Base-by-base conservation (phyloP, 495 filamentous ascomycete genomes). In the Aspergillus conjunctus region DNA sequence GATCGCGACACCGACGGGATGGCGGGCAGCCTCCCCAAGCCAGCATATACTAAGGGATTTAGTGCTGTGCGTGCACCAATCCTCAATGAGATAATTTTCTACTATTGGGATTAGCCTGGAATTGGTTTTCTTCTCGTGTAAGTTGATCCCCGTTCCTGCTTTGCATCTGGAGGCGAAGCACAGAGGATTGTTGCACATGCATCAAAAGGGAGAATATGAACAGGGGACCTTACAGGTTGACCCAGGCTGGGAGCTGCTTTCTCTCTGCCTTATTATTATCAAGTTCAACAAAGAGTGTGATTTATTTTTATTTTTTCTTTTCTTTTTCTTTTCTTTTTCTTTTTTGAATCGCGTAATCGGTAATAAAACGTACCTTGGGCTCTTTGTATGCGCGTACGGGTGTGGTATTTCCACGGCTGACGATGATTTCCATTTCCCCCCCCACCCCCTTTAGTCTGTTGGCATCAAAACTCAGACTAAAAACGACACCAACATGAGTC, bases 71-170 rank as follows among this genome's bases (percentile, higher is more conserved):
- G 15, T 41, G 37, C 37, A 41, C 37, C 37, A 41, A 41, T 41
- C 37, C n/a, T 48, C 44, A 9, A 17, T n/a, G 12, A 17, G 18
- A 48, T 18, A 48, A 17, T 11, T 48, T 22, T 48, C 14, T 54
- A 54, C 58, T 60, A 49, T 54, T 54, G 51, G 58, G n/a, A n/a
- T 44, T 60, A 49, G 58, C 15, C 57, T 53, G 57, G 49, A 34
- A 37, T 59, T 33, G n/a, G 53, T 59, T 59, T 48, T 10, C 10
- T 18, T 51, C 43, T 41, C 54, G 58, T 51, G 51, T 37, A 14
- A 50, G 30, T 54, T 4, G 50, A 32, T 18, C 48, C 14, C 58
- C 41, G 26, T 43, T 54, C 20, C 51, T 39, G 26, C 26, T 26
- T 26, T 26, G 26, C 26, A 26, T 26, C 26, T 26, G 26, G 26